Evolutionary conservation across 768 basidiomycete genomes (phyloP).

Genomic region (Russula abietina): DNA sequence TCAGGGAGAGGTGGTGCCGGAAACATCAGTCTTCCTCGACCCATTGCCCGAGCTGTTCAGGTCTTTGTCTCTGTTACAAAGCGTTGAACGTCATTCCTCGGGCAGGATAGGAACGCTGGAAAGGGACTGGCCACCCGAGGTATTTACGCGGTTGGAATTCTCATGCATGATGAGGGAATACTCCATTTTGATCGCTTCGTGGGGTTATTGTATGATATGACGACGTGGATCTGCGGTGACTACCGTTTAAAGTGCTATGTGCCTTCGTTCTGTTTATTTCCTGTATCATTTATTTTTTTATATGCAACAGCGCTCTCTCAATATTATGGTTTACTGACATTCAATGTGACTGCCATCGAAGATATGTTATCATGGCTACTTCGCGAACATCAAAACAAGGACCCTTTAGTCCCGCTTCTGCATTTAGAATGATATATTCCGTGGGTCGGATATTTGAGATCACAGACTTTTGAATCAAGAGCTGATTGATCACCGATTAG

Average conservation of each 20-base stretch:
- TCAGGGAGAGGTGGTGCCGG: conserved; percentile 15
- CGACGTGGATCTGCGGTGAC: background rate
- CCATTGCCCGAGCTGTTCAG: background rate
- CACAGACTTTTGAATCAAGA: background rate
- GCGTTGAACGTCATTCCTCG: background rate
- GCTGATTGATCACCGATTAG: background rate
- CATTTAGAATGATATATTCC: background rate
- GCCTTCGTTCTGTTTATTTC: background rate
- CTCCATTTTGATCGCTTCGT: too few species aligned
- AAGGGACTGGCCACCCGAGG: background rate
- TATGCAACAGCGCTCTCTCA: background rate
- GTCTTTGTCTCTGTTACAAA: background rate
- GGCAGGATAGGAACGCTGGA: too few species aligned
- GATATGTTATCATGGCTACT: too few species aligned
- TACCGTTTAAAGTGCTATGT: too few species aligned
- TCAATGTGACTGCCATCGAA: too few species aligned
- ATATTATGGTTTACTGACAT: too few species aligned
- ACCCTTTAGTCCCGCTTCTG: background rate
- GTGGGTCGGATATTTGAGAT: background rate
- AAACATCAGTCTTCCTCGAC: background rate
- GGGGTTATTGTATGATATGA: background rate
- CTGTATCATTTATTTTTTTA: background rate
- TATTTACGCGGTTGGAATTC: background rate
- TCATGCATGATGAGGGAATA: background rate
- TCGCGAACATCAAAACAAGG: too few species aligned